Percentiles rank a stretch among this genome's conserved stretches.
These are phyloP conservation scores for Pelagophyceae sp. DNA, from an alignment of 352 stramenopile species.

Conservation along the genomic window DNA sequence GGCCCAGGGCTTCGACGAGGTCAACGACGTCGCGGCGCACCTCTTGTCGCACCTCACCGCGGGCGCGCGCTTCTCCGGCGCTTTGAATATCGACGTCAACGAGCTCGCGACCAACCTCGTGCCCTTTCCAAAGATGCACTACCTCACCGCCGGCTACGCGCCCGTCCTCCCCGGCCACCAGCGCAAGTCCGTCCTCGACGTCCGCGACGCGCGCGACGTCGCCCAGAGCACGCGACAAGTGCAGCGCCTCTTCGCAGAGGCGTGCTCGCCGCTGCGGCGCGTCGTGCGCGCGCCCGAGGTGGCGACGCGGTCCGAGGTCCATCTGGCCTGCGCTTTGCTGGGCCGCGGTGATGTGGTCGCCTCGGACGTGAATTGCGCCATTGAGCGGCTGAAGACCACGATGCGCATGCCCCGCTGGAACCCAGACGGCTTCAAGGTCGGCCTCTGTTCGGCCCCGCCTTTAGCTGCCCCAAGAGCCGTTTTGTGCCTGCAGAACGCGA, in stretches of 20 bases:
- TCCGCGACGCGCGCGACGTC: neutral
- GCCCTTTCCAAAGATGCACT: constrained; percentile 47
- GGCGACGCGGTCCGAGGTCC: constrained; percentile 23
- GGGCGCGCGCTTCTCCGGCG: constrained; percentile 38
- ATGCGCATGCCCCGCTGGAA: constrained; percentile 80
- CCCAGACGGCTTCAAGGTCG: constrained; percentile 75
- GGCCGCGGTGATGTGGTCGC: constrained; percentile 68
- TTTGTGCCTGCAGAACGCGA: constrained; percentile 66
- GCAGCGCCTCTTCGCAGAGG: neutral
- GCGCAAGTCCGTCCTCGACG: constrained; percentile 14
- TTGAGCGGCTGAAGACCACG: constrained; percentile 61
- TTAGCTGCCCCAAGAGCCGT: constrained; percentile 55
- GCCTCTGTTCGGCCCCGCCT: constrained; percentile 55
- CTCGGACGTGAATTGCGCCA: constrained; percentile 72
- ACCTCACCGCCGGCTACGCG: constrained; percentile 36
- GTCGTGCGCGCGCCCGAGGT: neutral
- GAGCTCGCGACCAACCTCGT: constrained; percentile 53
- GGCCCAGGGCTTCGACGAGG: constrained; percentile 40
- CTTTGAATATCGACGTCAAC: constrained; percentile 51
- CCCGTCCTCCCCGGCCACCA: neutral
- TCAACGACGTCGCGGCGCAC: constrained; percentile 45
- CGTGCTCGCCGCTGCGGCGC: neutral
- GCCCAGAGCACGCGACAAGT: neutral
- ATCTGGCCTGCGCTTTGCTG: constrained; percentile 68
- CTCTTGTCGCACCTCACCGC: constrained; percentile 44